Evolutionary conservation across 2,329 filamentous ascomycete genomes (phyloP), one percentile per base, ranked within the genome.

Genomic region (Moelleriella libera): DNA sequence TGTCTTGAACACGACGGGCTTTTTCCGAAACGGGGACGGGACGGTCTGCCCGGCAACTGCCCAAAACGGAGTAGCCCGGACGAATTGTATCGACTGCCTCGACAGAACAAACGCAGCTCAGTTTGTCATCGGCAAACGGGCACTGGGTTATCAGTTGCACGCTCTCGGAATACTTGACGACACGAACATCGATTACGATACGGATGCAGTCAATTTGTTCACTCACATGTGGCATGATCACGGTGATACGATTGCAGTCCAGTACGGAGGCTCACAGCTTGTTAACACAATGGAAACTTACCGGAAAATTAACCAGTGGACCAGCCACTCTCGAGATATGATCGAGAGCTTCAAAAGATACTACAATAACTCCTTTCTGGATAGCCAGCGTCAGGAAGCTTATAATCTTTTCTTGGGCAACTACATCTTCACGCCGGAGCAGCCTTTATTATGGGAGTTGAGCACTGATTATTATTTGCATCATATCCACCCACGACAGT

Each of bases 241-340:
- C 60, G 92, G 92, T 49, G 92, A 98, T 63, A 96, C 89, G 4
- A 97, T 98, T 58, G 92, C 92, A 1, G 85, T 97, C 47, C 92
- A 98, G 62, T 98, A 98, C 57, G 92, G 92, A 48, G 92, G 92
- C 8, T 97, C 89, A 2, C 92, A 98, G 63, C 76, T 98, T 1
- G 92, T 98, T 57, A 98, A 98, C 62, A 98, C 92, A 0, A 97
- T 98, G 89, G 89, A 94, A 54, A 98, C 92, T 5, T 98, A 98
- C 63, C 85, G 92, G 49, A 97, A 97, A 66, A 94, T 96, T 62
- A 97, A 97, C 55, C 90, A 97, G 62, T 98, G 92, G 92, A 94
- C 88, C 29, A 95, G 88, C 57, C 88, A 95, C 63, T 96, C 90
- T 2, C 78, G 92, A 54, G 92, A 98, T 63, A 97, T 98, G 90